phyloP scores from a whole-genome alignment of 129 eudicot genomes.

The Centella asiatica region DNA sequence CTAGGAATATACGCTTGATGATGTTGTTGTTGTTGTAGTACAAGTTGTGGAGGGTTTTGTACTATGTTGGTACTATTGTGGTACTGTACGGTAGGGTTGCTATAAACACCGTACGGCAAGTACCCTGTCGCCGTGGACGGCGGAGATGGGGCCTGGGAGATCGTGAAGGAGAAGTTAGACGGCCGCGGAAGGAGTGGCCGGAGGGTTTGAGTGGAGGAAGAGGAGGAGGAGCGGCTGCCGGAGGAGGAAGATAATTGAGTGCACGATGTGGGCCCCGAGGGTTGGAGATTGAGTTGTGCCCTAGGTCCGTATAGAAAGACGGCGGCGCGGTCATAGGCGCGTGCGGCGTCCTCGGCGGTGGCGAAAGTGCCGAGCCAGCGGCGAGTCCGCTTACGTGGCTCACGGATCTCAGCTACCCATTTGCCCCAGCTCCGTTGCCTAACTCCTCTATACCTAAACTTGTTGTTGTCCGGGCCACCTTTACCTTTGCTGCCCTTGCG shows the following conservation, averaged over 20 bases:
- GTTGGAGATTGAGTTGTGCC: constrained; percentile 75
- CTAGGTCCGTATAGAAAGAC: constrained; percentile 51
- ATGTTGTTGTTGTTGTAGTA: constrained; percentile 21
- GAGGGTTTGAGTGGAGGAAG: constrained; percentile 47
- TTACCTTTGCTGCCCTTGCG: constrained; percentile 39
- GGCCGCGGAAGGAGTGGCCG: constrained; percentile 74
- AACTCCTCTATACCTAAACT: constrained; percentile 67
- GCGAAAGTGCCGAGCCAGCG: constrained; percentile 84
- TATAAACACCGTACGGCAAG: constrained; percentile 34
- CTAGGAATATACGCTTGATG: constrained; percentile 12
- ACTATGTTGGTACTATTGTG: constrained; percentile 21
- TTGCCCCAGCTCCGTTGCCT: constrained; percentile 92
- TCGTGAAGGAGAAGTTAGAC: constrained; percentile 33
- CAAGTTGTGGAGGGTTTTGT: constrained; percentile 25
- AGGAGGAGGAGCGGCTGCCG: constrained; percentile 14
- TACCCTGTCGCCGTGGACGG: constrained; percentile 19
- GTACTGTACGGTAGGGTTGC: constrained; percentile 44
- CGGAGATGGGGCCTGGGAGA: constrained; percentile 18
- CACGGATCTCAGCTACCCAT: constrained; percentile 87
- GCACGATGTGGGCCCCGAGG: constrained; percentile 14
- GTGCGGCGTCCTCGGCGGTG: constrained; percentile 83
- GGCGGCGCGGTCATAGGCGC: constrained; percentile 82
- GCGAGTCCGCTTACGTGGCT: constrained; percentile 70
- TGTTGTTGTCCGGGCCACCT: constrained; percentile 72
- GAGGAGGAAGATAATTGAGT: constrained; percentile 16